A percentile compares a stretch with the other conserved stretches of the same genome.
Evolutionary conservation across 1,139 yeast species (phyloP).

Genomic region (Yamadazyma mexicana): DNA sequence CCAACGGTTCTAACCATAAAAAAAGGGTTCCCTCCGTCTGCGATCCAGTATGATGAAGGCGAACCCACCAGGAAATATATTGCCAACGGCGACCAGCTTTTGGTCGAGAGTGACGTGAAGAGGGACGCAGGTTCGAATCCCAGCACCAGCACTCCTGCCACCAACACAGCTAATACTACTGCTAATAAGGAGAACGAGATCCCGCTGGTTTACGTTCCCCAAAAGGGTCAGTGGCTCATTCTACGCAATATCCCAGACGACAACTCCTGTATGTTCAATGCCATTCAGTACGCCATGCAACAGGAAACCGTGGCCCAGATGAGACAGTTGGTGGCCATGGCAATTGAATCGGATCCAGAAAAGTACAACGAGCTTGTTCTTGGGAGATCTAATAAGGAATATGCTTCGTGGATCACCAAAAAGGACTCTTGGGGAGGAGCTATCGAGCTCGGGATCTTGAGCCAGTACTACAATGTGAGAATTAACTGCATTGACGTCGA

Average conservation of each 20-base stretch:
- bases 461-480: constrained; percentile 52
- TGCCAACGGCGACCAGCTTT: constrained; percentile 58
- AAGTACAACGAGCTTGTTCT: constrained; percentile 58
- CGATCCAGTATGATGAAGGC: constrained; percentile 29
- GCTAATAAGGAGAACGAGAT: constrained; percentile 13
- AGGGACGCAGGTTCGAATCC: too few relatives aligned
- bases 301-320: constrained; percentile 33
- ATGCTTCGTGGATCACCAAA: constrained; percentile 61
- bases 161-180: background rate
- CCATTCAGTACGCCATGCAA: constrained; percentile 56
- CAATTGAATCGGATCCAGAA: constrained; percentile 44
- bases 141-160: too few relatives aligned
- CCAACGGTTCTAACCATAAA: constrained; percentile 29
- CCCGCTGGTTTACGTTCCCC: constrained; percentile 27
- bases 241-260: constrained; percentile 73
- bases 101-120: constrained; percentile 24
- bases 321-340: constrained; percentile 49
- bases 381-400: constrained; percentile 52
- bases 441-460: constrained; percentile 68
- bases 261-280: constrained; percentile 76
- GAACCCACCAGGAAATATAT: constrained; percentile 41
- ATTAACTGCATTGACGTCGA: constrained; percentile 70
- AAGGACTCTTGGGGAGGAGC: constrained; percentile 86
- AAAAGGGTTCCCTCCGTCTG: constrained; percentile 63
- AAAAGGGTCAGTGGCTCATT: constrained; percentile 29